These are phyloP conservation scores for Dalbergia cultrata DNA, from an alignment of 306 rosid genomes.

Conservation along the genomic window DNA sequence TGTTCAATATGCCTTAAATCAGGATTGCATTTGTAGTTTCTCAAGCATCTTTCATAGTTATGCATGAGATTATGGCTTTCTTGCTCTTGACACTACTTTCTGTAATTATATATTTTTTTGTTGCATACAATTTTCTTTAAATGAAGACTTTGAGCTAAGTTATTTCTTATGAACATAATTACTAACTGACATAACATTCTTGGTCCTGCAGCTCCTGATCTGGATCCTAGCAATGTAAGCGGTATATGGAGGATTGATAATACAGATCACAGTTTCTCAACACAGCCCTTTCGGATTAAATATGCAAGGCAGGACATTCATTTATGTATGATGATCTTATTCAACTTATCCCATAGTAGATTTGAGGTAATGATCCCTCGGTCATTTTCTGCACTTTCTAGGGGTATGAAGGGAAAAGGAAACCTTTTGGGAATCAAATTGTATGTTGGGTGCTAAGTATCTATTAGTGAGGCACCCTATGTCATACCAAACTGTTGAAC, in stretches of 20 bases:
- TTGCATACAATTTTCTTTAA: constrained; percentile 2
- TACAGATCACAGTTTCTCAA: constrained; percentile 89
- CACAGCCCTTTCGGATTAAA: constrained; percentile 88
- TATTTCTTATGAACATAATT: constrained; percentile 18
- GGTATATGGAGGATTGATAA: constrained; percentile 95
- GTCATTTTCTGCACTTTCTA: constrained; percentile 25
- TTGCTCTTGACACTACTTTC: constrained; percentile 2
- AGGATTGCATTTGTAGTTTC: constrained; percentile 9
- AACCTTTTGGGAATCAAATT: constrained; percentile 20
- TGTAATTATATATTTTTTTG: neutral
- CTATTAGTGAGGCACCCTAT: constrained; percentile 3
- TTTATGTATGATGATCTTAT: constrained; percentile 83
- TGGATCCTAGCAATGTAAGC: constrained; percentile 51
- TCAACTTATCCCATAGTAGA: constrained; percentile 65
- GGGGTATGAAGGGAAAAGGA: constrained; percentile 21
- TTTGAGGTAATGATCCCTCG: constrained; percentile 68
- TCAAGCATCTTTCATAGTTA: constrained; percentile 19
- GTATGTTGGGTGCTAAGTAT: constrained; percentile 21
- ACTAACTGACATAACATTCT: constrained; percentile 33
- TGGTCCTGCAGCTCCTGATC: constrained; percentile 77
- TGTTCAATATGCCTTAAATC: neutral
- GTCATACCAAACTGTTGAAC: constrained; percentile 6
- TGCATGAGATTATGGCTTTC: constrained; percentile 21
- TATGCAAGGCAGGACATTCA: constrained; percentile 88
- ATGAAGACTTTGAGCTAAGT: constrained; percentile 9